Evolutionary conservation across 2,329 filamentous ascomycete genomes (phyloP), one percentile per base, ranked within the genome.

Genomic region (Gyromitra esculenta): DNA sequence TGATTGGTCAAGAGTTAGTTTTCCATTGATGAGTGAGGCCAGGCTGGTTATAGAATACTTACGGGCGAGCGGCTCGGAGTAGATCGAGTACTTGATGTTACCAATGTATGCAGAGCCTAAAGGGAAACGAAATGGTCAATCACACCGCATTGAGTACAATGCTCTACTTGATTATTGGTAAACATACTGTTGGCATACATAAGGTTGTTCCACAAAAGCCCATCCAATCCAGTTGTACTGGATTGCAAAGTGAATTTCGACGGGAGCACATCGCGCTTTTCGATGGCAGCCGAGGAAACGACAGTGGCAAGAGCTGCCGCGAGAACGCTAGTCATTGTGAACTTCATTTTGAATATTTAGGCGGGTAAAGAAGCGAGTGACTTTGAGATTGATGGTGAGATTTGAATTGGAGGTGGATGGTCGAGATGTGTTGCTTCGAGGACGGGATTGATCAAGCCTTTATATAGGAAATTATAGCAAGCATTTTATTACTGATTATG

Each of bases 101-200:
- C 78, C 78, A 31, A 79, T 69, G 13, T 62, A 79, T 63, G 64
- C 68, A 35, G 67, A 68, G 35, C 57, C 76, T 77, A 37, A 18
- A 18, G 21, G 39, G 9, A 5, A 21, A 25, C 45, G 48, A 31
- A 65, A 31, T 2, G 25, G 54, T 67, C 9, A 67, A 41, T 37
- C 11, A 18, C 6, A 52, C n/a, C 41, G 8, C 9, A 18, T 7
- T 11, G n/a, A 31, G 39, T 11, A 48, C 25, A 64, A 21, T 1
- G 39, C 8, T 13, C 11, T 13, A 52, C 25, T 21, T 3, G 3
- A 2, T 1, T 13, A 37, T 13, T 11, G 11, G 57, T 21, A 60
- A 8, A 73, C 75, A 35, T 60, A 75, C 75, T 70, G 18, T 45
- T 54, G 8, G 75, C 31, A 37, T 60, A 77, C 71, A 75, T 71